Evolutionary conservation across 192 early-diverging fungal species (phyloP).

Genomic region (Oehlia diaphana): DNA sequence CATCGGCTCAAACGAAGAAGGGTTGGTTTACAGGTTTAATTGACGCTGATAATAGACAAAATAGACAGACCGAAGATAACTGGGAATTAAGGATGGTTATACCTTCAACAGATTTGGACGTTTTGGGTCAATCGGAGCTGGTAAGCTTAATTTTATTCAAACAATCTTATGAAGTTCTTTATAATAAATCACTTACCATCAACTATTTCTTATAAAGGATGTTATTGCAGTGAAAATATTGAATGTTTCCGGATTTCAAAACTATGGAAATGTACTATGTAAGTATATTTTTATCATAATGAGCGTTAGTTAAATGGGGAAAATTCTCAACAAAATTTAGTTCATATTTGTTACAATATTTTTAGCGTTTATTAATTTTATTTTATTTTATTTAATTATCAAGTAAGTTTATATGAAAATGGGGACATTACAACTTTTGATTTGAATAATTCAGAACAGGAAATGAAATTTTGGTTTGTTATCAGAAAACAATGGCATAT

Average conservation of each 20-base stretch:
- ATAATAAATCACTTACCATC: background rate
- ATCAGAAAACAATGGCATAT: conserved; percentile 16
- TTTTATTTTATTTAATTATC: background rate
- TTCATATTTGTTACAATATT: background rate
- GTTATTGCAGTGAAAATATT: conserved; percentile 22
- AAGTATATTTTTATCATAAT: background rate
- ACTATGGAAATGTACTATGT: conserved; percentile 15
- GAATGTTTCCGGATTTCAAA: conserved; percentile 9
- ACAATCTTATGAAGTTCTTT: background rate
- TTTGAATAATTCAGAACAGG: conserved; percentile 17
- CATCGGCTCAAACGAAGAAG: background rate
- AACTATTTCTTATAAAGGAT: background rate
- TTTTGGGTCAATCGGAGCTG: background rate
- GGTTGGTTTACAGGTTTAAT: background rate
- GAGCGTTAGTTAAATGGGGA: no score
- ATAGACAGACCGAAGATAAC: background rate
- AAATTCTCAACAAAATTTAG: no score
- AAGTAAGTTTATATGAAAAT: conserved; percentile 15
- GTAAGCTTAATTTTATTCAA: conserved; percentile 1
- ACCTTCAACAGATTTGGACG: conserved; percentile 1
- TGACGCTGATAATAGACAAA: background rate
- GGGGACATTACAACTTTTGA: conserved; percentile 10
- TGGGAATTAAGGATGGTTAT: conserved; percentile 21
- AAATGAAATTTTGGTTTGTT: conserved; percentile 21
- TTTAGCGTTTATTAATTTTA: no score